Conservation (phyloP, 768 basidiomycete species). For the Tulasnella calospora region DNA sequence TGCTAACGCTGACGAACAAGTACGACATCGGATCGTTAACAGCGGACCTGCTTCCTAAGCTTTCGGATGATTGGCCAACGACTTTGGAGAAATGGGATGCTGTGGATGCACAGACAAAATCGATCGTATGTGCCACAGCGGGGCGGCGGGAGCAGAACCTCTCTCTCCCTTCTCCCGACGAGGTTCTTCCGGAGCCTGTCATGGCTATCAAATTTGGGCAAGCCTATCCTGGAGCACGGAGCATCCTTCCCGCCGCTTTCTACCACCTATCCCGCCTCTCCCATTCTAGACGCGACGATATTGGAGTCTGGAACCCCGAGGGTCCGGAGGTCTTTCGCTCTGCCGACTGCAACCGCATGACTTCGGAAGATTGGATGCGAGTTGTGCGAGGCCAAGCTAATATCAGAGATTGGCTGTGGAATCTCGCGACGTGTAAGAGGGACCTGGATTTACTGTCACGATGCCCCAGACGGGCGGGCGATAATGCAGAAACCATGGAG, state of each 20-base stretch:
- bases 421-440: not conserved
- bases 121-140: not conserved
- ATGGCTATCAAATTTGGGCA: conserved; percentile 2
- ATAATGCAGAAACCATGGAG: not conserved
- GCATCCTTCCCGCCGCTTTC: not conserved
- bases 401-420: not conserved
- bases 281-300: not conserved
- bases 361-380: not conserved
- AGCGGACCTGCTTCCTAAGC: not conserved
- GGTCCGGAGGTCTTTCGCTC: not conserved
- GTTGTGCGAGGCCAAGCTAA: not conserved
- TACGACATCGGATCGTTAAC: not conserved
- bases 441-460: rapidly evolving
- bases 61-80: not conserved
- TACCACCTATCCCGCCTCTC: not conserved
- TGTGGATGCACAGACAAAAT: not conserved
- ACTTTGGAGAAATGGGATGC: not conserved
- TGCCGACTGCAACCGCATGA: not conserved
- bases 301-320: not conserved
- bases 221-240: not conserved
- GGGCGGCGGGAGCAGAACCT: not conserved
- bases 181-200: not conserved
- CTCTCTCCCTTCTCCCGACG: not conserved
- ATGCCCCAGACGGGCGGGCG: not conserved
- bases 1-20: not conserved